Evolutionary conservation across 139 green algal genomes (phyloP).

Genomic region (Yamagishiella unicocca): DNA sequence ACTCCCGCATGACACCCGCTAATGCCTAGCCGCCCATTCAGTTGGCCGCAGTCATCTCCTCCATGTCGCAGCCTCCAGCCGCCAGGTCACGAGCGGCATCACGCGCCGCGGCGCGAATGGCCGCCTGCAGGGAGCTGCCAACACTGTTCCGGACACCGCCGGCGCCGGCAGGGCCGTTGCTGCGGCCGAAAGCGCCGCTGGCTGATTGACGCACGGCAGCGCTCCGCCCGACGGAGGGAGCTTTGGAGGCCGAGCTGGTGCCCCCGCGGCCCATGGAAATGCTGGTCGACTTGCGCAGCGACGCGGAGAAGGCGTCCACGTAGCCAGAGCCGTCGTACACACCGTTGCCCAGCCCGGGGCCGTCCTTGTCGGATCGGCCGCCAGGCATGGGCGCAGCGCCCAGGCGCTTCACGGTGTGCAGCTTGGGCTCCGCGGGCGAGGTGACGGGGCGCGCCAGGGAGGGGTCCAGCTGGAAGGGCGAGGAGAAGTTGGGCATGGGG

Average conservation of each 20-base stretch:
- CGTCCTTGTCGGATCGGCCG: slow-evolving; percentile 50
- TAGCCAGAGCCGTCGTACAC: slow-evolving; percentile 30
- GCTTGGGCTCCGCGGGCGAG: background rate
- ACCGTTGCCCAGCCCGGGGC: slow-evolving; percentile 16
- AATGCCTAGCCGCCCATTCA: too few relatives aligned
- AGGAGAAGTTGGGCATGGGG: slow-evolving; percentile 48
- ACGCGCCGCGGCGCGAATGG: slow-evolving; percentile 34
- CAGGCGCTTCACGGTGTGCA: slow-evolving; percentile 24
- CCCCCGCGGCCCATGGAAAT: background rate
- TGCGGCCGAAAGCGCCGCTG: background rate
- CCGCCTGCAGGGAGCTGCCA: slow-evolving; percentile 16
- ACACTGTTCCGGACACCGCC: slow-evolving; percentile 10
- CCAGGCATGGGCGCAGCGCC: background rate
- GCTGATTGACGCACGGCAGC: background rate
- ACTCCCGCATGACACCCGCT: too few relatives aligned
- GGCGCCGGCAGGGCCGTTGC: background rate
- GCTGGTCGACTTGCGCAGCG: slow-evolving; percentile 39
- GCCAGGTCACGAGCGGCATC: slow-evolving; percentile 17
- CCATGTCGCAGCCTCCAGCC: background rate
- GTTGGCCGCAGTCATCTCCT: too few relatives aligned
- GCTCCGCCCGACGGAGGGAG: background rate
- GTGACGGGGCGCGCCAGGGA: slow-evolving; percentile 28
- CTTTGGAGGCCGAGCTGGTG: background rate
- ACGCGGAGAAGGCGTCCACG: slow-evolving; percentile 35
- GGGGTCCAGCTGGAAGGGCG: slow-evolving; percentile 44